Percentiles rank a stretch among this genome's conserved stretches.
Evolutionary conservation across 1,284 basidiomycete species (phyloP).

Genomic region (Cryptococcus deneoformans): DNA sequence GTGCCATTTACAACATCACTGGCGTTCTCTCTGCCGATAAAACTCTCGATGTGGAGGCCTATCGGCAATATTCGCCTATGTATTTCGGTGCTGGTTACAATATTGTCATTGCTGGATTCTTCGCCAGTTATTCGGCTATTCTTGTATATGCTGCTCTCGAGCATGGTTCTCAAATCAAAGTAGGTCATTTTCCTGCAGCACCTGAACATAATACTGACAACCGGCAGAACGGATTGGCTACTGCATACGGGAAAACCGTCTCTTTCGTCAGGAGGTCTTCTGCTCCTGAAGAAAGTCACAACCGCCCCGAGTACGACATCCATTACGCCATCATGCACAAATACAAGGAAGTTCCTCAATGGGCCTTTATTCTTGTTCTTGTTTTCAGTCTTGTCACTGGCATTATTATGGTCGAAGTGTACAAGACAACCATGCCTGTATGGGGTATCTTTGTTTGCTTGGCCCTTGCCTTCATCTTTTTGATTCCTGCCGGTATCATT

Average conservation of each 20-base stretch:
- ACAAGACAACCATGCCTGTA: constrained; percentile 64
- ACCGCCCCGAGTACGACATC: constrained; percentile 9
- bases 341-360: constrained; percentile 72
- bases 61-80: constrained; percentile 21
- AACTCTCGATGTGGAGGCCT: constrained; percentile 22
- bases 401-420: constrained; percentile 45
- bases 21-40: constrained; percentile 22
- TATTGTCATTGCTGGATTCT: constrained; percentile 5
- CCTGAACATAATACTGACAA: not conserved
- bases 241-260: not conserved
- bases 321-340: constrained; percentile 61
- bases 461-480: constrained; percentile 52
- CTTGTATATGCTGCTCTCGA: constrained; percentile 8
- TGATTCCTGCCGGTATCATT: constrained; percentile 58
- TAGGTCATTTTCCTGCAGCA: not conserved
- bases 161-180: constrained; percentile 9
- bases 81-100: constrained; percentile 14
- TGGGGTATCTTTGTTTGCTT: constrained; percentile 54
- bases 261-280: not conserved
- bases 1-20: constrained; percentile 30
- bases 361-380: constrained; percentile 70
- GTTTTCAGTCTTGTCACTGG: constrained; percentile 55
- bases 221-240: not conserved
- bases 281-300: not conserved
- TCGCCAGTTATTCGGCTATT: constrained; percentile 11